Evolutionary conservation across 306 rosid species (phyloP).

Genomic region (Quercus cerris): DNA sequence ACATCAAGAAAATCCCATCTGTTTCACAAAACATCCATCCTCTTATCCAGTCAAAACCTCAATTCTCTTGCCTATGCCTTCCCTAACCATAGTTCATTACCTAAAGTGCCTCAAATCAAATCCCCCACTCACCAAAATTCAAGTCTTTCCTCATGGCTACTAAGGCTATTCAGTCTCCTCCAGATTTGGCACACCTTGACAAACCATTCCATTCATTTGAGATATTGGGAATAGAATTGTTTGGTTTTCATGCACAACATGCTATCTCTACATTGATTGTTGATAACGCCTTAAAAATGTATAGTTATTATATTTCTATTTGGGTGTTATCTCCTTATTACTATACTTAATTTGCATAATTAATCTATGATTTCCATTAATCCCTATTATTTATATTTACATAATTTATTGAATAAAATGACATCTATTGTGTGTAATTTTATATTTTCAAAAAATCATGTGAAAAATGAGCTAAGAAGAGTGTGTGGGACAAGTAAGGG

Average conservation of each 20-base stretch:
- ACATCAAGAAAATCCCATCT: no score
- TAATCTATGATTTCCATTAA: no score
- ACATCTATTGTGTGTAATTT: no score
- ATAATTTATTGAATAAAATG: no score
- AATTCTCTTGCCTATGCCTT: conserved; percentile 44
- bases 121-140: conserved; percentile 20
- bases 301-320: no score
- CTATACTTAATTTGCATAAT: no score
- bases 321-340: no score
- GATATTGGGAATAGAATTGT: conserved; percentile 89
- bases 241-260: conserved; percentile 82
- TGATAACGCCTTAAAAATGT: no score
- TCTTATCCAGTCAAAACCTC: conserved; percentile 48
- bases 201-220: conserved; percentile 44
- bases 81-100: conserved; percentile 65
- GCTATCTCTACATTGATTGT: conserved; percentile 62
- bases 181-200: conserved; percentile 76
- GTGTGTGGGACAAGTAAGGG: no score
- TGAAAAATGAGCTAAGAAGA: no score
- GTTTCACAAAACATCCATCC: conserved; percentile 21
- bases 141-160: conserved; percentile 49
- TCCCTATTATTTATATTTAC: no score
- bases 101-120: conserved; percentile 40
- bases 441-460: no score
- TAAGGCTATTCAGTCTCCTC: conserved; percentile 74